These are phyloP conservation scores for Pseudocercospora musae DNA, from an alignment of 2,329 filamentous ascomycete species.

Conservation along the genomic window DNA sequence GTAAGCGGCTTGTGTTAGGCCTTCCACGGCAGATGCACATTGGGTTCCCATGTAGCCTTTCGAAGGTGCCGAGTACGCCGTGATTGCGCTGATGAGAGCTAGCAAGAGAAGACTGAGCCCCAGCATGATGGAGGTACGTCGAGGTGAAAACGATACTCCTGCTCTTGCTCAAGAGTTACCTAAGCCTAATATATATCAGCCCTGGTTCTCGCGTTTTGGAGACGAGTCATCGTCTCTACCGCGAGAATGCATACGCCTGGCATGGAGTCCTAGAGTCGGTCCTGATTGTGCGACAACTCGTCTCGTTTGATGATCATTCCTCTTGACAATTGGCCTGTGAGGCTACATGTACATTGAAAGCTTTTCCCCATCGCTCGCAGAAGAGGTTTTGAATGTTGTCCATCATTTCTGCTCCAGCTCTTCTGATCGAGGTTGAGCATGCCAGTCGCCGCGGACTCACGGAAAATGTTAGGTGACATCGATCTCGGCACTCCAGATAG, in stretches of 20 bases:
- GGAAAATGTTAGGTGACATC: no score
- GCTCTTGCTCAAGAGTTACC: no score
- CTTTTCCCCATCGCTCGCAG: no score
- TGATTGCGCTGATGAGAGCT: not conserved
- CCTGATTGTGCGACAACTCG: not conserved
- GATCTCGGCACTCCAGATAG: no score
- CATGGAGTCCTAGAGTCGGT: not conserved
- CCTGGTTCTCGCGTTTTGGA: not conserved
- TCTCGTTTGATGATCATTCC: not conserved
- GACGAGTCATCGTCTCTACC: no score
- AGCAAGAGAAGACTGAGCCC: not conserved
- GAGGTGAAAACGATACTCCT: no score
- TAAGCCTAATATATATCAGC: no score
- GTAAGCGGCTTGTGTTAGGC: slow-evolving; percentile 21
- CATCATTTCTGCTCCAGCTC: not conserved
- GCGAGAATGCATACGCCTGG: not conserved
- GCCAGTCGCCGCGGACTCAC: no score
- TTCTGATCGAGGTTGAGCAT: not conserved
- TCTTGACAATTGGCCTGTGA: not conserved
- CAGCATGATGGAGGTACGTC: not conserved
- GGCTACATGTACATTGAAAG: not conserved
- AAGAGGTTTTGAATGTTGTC: no score
- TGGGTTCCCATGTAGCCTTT: not conserved
- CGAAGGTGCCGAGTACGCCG: not conserved
- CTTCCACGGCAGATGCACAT: slow-evolving; percentile 8